Evolutionary conservation across 2,329 filamentous ascomycete genomes (phyloP).

Genomic region (Aspergillus pseudoviridinutans): DNA sequence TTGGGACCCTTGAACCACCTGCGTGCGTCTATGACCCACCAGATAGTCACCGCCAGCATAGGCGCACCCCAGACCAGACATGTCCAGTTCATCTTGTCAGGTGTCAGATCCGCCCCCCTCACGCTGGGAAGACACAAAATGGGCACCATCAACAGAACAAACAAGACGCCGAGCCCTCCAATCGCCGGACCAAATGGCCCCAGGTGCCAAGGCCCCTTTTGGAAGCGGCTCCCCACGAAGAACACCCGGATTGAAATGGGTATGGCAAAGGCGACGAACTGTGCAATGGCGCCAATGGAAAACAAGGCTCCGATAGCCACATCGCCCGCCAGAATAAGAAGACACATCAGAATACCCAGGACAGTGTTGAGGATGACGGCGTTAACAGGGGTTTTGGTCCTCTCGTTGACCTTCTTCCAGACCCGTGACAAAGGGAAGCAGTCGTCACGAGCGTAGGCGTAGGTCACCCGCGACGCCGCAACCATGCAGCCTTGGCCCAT

Average conservation of each 20-base stretch:
- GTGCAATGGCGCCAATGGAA: constrained; percentile 64
- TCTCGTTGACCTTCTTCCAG: constrained; percentile 58
- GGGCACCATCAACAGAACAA: constrained; percentile 64
- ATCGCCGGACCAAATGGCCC: constrained; percentile 57
- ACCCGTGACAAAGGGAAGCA: constrained; percentile 60
- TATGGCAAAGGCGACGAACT: constrained; percentile 54
- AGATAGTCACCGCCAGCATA: constrained; percentile 57
- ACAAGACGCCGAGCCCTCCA: constrained; percentile 54
- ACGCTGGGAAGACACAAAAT: constrained; percentile 62
- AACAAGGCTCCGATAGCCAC: constrained; percentile 65
- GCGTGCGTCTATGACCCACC: constrained; percentile 61
- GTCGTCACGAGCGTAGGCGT: constrained; percentile 68
- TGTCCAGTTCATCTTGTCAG: constrained; percentile 64
- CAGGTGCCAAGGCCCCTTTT: constrained; percentile 65
- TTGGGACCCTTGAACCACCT: constrained; percentile 70
- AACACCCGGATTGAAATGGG: constrained; percentile 43
- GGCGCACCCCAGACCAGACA: constrained; percentile 62
- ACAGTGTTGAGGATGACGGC: constrained; percentile 64
- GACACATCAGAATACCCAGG: constrained; percentile 57
- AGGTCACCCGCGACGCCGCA: constrained; percentile 62
- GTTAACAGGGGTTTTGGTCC: constrained; percentile 65
- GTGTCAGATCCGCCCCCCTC: constrained; percentile 51
- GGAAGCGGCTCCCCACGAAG: constrained; percentile 59
- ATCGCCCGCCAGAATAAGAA: constrained; percentile 62
- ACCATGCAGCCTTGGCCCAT: constrained; percentile 74